Conservation (phyloP, 805 yeast genomes). For the Myxozyma sirexii region DNA sequence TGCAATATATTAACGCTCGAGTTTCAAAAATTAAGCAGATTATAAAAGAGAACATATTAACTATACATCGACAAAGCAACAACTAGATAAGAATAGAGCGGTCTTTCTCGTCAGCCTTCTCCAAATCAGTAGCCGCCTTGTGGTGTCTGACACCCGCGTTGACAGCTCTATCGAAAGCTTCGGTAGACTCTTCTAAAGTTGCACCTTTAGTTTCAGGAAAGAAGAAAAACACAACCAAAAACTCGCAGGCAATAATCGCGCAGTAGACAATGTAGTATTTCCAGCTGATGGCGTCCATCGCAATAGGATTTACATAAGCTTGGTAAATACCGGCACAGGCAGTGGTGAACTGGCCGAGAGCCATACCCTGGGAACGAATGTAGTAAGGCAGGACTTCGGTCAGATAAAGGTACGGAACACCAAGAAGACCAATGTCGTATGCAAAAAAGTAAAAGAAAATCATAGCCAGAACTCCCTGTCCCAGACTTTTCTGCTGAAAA, state of each 20-base stretch:
- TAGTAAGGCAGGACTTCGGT: constrained; percentile 38
- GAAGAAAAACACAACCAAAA: constrained; percentile 42
- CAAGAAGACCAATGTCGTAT: constrained; percentile 50
- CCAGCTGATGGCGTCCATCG: constrained; percentile 49
- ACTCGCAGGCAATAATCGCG: constrained; percentile 42
- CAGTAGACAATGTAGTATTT: constrained; percentile 52
- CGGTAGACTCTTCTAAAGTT: constrained; percentile 53
- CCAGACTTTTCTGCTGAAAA: constrained; percentile 49
- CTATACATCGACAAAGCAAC: not conserved
- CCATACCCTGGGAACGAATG: constrained; percentile 50
- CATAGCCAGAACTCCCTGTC: constrained; percentile 55
- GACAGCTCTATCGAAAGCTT: constrained; percentile 46
- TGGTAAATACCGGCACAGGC: constrained; percentile 18
- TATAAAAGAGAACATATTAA: too few species aligned
- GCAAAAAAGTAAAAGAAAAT: constrained; percentile 46
- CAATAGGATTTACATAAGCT: constrained; percentile 44
- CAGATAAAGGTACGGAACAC: constrained; percentile 41
- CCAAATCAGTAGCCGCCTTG: not conserved
- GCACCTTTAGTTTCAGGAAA: constrained; percentile 50
- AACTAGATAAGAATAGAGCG: not conserved
- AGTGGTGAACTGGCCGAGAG: constrained; percentile 38
- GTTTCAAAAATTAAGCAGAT: too few species aligned
- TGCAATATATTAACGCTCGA: too few species aligned
- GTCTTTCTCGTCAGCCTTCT: not conserved
- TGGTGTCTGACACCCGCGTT: not conserved